Conservation (phyloP, 805 yeast species). For the Kuraishia floccosa region DNA sequence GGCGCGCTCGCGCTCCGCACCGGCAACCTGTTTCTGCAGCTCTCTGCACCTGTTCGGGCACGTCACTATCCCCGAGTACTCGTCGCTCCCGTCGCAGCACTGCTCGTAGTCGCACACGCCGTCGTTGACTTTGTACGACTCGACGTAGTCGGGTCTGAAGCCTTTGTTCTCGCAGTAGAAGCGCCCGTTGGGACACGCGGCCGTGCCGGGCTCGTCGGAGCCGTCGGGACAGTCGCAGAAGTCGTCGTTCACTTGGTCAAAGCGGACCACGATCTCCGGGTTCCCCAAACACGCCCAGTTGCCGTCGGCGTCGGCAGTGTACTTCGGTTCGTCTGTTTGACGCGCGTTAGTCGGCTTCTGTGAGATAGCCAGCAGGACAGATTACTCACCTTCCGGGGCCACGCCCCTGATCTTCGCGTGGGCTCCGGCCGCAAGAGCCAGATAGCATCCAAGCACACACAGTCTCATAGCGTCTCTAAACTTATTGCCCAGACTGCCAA, state of each 20-base stretch:
- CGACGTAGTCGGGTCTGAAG: conserved; percentile 47
- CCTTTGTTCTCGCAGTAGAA: conserved; percentile 80
- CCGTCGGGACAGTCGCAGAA: conserved; percentile 98
- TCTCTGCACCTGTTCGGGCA: conserved; percentile 50
- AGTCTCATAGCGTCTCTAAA: too few species aligned
- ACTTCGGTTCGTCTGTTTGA: conserved; percentile 23
- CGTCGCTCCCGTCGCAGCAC: conserved; percentile 96
- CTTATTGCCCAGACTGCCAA: too few species aligned
- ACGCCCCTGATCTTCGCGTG: conserved; percentile 1
- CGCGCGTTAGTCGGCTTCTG: not conserved
- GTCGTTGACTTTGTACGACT: conserved; percentile 65
- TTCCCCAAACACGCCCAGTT: conserved; percentile 62
- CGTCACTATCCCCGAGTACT: conserved; percentile 24
- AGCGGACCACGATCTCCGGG: conserved; percentile 51
- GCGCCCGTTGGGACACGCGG: conserved; percentile 49
- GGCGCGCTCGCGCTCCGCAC: conserved; percentile 5
- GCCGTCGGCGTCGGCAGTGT: conserved; percentile 38
- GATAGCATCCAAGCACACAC: too few species aligned
- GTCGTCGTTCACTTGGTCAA: conserved; percentile 69
- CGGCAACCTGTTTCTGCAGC: conserved; percentile 19
- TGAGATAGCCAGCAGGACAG: not conserved
- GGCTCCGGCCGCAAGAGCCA: too few species aligned
- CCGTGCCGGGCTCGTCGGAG: conserved; percentile 92
- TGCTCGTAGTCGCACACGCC: conserved; percentile 83
- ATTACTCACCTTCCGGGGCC: conserved; percentile 2